Evolutionary conservation across 2,329 filamentous ascomycete species (phyloP).

Genomic region (Dryadomyces quercivorus): DNA sequence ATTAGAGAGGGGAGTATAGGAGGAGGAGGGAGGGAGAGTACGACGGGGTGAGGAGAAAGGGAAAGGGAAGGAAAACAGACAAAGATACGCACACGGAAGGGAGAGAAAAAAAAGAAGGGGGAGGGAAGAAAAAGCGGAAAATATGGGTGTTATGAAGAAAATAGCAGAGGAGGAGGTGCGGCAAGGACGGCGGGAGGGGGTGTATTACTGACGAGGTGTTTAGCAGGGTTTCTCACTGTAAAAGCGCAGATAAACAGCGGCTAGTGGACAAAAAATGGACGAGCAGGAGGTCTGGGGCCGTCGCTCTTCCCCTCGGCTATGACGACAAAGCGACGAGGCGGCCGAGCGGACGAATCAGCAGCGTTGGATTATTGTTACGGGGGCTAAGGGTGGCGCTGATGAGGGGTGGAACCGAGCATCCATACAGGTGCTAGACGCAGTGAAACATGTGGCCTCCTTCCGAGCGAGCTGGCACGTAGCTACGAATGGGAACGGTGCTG

Average conservation of each 20-base stretch:
- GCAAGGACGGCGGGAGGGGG: conserved; percentile 5
- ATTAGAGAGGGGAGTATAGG: neutral
- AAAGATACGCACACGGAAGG: neutral
- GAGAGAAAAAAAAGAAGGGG: conserved; percentile 4
- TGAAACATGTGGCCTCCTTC: neutral
- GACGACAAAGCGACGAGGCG: conserved; percentile 14
- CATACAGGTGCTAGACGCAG: neutral
- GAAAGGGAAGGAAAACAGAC: neutral
- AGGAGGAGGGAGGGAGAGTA: neutral
- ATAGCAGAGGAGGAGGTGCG: conserved; percentile 7
- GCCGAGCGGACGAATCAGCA: conserved; percentile 16
- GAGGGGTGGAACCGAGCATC: conserved; percentile 6
- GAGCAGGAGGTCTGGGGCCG: conserved; percentile 1
- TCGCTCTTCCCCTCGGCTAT: conserved; percentile 15
- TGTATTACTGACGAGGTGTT: conserved; percentile 17
- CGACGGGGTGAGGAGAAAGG: neutral
- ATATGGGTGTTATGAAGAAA: conserved; percentile 5
- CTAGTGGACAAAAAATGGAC: neutral
- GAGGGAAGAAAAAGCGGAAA: conserved; percentile 6
- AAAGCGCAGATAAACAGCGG: conserved; percentile 9
- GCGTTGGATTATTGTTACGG: conserved; percentile 14
- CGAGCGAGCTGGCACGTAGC: neutral
- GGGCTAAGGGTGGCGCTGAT: neutral
- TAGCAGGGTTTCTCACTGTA: conserved; percentile 14
- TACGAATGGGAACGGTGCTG: neutral